Evolutionary conservation across 805 yeast genomes (phyloP), one percentile per base, ranked within the genome.

Genomic region (Zygosaccharomyces gambellarensis): DNA sequence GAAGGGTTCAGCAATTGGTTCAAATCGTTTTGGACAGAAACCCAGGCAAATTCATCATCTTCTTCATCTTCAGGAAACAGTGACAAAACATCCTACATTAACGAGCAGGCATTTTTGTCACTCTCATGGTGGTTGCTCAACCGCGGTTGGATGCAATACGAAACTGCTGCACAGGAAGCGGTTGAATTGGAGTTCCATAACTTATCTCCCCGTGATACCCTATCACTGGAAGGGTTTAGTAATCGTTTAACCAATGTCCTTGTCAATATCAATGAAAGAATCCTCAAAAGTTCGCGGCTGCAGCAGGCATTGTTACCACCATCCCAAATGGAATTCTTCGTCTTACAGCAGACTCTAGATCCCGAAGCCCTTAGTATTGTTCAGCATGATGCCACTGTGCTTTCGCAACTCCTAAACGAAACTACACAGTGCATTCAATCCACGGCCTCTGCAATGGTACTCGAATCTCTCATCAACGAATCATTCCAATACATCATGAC

Each of bases 61-160:
- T 34, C 38, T 8, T 9, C 23, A 5, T 2, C 43, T 3, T 22
- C 27, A 17, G 22, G 38, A 6, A 34, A 34, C 29, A 42, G 17
- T 8, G 28, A 8, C 36, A 52, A 52, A 32, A 40, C 39, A 10
- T 46, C 60, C 4, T 81, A 83, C 61, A 68, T 77, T 30, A 75
- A 83, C 34, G 94, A 86, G 59, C 92, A 94, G 59, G 85, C 89
- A 45, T 92, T 86, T 63, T 73, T 92, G 42, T 85, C 95, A 0
- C 78, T 89, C 53, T 84, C 90, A 52, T 92, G 97, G 97, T 92
- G 97, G 97, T 67, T 92, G 41, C 72, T 92, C 45, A 90, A 92
- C 65, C 80, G 82, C 55, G 98, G 98, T 0, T 89, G 94, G 90
- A 59, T 74, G 21, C 70, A 74, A 30, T 69, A 87, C 31, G 74